A percentile compares a stretch with the other conserved stretches of the same genome.
Evolutionary conservation across 345 rosid species (phyloP).

Genomic region (Syzygium grande): DNA sequence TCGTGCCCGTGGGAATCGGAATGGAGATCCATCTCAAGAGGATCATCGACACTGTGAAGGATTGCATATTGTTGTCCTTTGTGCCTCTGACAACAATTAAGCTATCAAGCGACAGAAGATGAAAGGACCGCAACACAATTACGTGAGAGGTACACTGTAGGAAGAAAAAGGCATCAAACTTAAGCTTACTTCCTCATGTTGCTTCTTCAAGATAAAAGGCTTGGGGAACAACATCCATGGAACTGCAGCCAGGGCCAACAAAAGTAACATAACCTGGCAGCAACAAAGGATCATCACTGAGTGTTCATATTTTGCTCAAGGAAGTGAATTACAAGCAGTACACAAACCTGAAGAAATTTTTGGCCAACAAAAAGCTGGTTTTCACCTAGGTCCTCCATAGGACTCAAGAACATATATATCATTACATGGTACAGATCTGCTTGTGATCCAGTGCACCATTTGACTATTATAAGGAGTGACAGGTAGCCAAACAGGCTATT

Average conservation of each 20-base stretch:
- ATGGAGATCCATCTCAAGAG: slow-evolving; percentile 30
- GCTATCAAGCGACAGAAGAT: background rate
- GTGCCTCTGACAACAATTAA: slow-evolving; percentile 28
- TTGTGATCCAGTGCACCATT: slow-evolving; percentile 63
- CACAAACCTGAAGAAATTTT: slow-evolving; percentile 43
- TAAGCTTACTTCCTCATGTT: slow-evolving; percentile 36
- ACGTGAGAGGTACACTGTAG: background rate
- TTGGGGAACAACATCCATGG: slow-evolving; percentile 71
- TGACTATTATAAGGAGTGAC: slow-evolving; percentile 52
- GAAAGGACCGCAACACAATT: background rate
- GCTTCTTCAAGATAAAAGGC: slow-evolving; percentile 60
- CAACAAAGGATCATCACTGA: background rate
- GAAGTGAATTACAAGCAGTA: background rate
- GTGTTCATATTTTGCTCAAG: background rate
- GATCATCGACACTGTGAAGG: slow-evolving; percentile 30
- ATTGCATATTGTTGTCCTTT: slow-evolving; percentile 38
- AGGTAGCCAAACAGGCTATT: slow-evolving; percentile 70
- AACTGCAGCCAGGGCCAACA: slow-evolving; percentile 46
- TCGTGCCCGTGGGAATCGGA: slow-evolving; percentile 32
- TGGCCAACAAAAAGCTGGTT: slow-evolving; percentile 59
- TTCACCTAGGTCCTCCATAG: slow-evolving; percentile 47
- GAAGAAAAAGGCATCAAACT: background rate
- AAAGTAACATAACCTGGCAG: slow-evolving; percentile 37
- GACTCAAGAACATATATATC: slow-evolving; percentile 70
- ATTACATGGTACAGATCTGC: slow-evolving; percentile 65